Evolutionary conservation across 306 rosid species (phyloP), one percentile per base, ranked within the genome.

Genomic region (Rosa lucieae): DNA sequence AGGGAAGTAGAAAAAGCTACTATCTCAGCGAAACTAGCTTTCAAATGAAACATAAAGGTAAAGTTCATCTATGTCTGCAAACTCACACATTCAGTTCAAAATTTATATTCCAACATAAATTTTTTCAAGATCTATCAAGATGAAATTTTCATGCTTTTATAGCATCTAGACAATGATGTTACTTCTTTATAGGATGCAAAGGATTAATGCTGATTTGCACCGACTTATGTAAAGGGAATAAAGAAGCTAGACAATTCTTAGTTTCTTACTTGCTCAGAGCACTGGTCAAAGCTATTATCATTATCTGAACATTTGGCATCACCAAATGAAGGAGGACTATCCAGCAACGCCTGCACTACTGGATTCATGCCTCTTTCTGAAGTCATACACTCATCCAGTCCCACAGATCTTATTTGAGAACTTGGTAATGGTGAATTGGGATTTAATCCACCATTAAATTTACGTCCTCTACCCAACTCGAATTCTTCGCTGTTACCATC

Each of bases 281-380:
- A 80, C 62, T 42, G 88, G 76, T 79, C 85, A 76, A 87, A 80
- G 83, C 89, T 89, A 76, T 85, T 87, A 76, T 85, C 90, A 62
- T 86, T 86, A 40, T 94, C 92, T 21, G 97, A 92, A 55, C 88
- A 91, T 81, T 88, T 94, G 58, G 86, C 84, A 75, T 91, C 90
- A 52, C 92, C 88, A 84, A 88, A 89, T 4, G 86, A 77, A 68
- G 93, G 93, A 76, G 97, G 91, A 79, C 96, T 91, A 63, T 73
- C 85, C 2, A 81, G 86, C 32, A 86, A 78, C 43, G 89, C 82
- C 67, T 85, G 96, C 9, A 78, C 81, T 70, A 59, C 77, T 56
- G 80, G 90, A 74, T 83, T 89, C 66, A 79, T 78, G 47, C 86
- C 89, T 83, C 86, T 82, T 80, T 89, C 93, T 52, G 79, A 8